These are phyloP conservation scores for Ophiocordyceps australis DNA, from an alignment of 2,329 filamentous ascomycete species.

Conservation along the genomic window DNA sequence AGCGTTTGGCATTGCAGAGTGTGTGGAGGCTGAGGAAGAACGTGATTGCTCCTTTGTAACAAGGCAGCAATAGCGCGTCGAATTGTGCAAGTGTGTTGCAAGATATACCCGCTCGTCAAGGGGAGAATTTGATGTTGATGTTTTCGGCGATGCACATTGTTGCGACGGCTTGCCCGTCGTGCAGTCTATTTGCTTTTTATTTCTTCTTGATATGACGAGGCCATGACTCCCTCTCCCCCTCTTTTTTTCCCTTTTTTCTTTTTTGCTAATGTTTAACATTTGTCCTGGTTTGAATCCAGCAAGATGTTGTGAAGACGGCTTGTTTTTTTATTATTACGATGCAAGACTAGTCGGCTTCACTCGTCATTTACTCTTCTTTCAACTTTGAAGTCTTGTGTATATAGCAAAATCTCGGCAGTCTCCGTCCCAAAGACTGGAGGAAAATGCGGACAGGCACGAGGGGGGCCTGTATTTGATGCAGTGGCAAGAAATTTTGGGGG, in stretches of 20 bases:
- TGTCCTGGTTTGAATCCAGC: too few relatives aligned
- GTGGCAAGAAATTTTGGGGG: too few relatives aligned
- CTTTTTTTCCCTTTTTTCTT: too few relatives aligned
- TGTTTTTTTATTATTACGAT: constrained; percentile 2
- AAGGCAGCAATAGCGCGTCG: background rate
- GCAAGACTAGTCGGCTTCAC: too few relatives aligned
- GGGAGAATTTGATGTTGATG: too few relatives aligned
- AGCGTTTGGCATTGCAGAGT: too few relatives aligned
- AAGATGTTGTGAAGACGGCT: too few relatives aligned
- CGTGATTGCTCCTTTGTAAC: background rate
- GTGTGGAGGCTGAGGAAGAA: constrained; percentile 11
- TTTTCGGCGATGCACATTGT: constrained; percentile 1
- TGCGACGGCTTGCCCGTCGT: constrained; percentile 1
- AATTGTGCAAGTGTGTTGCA: too few relatives aligned
- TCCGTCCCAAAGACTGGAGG: constrained; percentile 11
- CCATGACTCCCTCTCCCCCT: constrained; percentile 15
- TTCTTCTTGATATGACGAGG: constrained; percentile 13
- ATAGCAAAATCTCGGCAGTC: constrained; percentile 11
- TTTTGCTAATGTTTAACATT: constrained; percentile 14
- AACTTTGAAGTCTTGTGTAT: constrained; percentile 11
- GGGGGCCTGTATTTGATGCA: too few relatives aligned
- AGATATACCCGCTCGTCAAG: background rate
- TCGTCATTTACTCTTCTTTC: too few relatives aligned
- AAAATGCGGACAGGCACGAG: too few relatives aligned
- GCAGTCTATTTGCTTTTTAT: constrained; percentile 6